Evolutionary conservation across 805 yeast species (phyloP).

Genomic region (Metschnikowia kofuensis): DNA sequence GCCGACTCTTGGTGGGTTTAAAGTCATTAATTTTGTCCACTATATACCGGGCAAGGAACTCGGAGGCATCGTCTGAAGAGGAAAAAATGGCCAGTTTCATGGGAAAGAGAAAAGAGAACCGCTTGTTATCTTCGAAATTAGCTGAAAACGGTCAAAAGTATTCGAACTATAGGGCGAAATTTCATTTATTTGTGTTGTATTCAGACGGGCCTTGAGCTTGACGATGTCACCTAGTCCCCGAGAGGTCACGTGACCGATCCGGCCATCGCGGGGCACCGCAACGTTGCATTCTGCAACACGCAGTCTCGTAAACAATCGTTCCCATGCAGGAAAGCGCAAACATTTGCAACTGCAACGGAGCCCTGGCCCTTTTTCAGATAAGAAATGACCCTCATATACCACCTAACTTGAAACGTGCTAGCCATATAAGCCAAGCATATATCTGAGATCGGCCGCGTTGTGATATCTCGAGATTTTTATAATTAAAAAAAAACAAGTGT

Average conservation of each 20-base stretch:
- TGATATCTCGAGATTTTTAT: too few species aligned
- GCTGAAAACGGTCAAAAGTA: too few species aligned
- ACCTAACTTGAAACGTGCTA: too few species aligned
- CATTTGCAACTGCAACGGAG: conserved; percentile 12
- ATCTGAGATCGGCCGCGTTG: too few species aligned
- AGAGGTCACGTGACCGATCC: neutral
- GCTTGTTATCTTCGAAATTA: too few species aligned
- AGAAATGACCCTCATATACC: neutral
- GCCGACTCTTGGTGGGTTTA: conserved; percentile 41
- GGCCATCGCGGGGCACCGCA: conserved; percentile 2
- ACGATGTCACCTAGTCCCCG: too few species aligned
- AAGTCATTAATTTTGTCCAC: conserved; percentile 42
- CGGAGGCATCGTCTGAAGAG: conserved; percentile 39
- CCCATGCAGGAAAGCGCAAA: neutral
- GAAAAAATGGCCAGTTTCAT: conserved; percentile 28
- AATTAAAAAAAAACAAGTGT: too few species aligned
- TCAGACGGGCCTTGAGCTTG: too few species aligned
- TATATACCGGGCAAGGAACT: conserved; percentile 45
- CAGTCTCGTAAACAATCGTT: neutral
- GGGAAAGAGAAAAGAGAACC: too few species aligned
- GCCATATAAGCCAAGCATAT: too few species aligned
- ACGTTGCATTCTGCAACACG: conserved; percentile 16
- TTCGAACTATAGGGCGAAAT: too few species aligned
- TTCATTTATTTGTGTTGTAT: too few species aligned
- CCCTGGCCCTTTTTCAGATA: neutral